Evolutionary conservation across 805 yeast genomes (phyloP).

Genomic region (Yarrowia sp.): DNA sequence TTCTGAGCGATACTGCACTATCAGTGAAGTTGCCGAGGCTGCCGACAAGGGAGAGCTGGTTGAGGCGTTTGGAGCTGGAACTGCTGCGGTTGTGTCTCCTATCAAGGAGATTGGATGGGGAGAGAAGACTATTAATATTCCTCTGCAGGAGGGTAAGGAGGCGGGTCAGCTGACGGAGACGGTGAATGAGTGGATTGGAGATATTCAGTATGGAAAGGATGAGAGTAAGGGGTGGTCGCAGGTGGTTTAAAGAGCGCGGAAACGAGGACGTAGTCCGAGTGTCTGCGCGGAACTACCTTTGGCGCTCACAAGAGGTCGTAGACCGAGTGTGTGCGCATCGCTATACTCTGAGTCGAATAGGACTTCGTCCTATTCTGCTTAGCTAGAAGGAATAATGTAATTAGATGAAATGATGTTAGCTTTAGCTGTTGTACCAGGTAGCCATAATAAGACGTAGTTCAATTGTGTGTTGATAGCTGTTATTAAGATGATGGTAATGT

Average conservation of each 20-base stretch:
- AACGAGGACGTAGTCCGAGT: not conserved
- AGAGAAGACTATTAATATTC: constrained; percentile 71
- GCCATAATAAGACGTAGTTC: too few species aligned
- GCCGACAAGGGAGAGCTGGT: constrained; percentile 78
- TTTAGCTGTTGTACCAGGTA: too few species aligned
- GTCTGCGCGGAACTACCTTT: too few species aligned
- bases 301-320: too few species aligned
- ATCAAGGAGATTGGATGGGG: constrained; percentile 82
- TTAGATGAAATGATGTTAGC: too few species aligned
- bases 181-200: constrained; percentile 81
- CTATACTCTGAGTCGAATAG: too few species aligned
- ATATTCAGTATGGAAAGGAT: constrained; percentile 84
- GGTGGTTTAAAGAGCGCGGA: constrained; percentile 18
- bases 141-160: constrained; percentile 76
- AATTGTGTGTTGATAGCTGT: too few species aligned
- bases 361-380: too few species aligned
- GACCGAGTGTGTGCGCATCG: too few species aligned
- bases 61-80: constrained; percentile 96
- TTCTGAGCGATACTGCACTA: constrained; percentile 79
- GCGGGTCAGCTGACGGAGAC: constrained; percentile 60
- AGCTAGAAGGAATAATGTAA: too few species aligned
- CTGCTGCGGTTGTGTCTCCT: constrained; percentile 96
- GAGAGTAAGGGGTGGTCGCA: constrained; percentile 48
- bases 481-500: too few species aligned
- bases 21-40: constrained; percentile 73